Evolutionary conservation across 139 green algal species (phyloP), one percentile per base, ranked within the genome.

Genomic region (Chlorella vulgaris): DNA sequence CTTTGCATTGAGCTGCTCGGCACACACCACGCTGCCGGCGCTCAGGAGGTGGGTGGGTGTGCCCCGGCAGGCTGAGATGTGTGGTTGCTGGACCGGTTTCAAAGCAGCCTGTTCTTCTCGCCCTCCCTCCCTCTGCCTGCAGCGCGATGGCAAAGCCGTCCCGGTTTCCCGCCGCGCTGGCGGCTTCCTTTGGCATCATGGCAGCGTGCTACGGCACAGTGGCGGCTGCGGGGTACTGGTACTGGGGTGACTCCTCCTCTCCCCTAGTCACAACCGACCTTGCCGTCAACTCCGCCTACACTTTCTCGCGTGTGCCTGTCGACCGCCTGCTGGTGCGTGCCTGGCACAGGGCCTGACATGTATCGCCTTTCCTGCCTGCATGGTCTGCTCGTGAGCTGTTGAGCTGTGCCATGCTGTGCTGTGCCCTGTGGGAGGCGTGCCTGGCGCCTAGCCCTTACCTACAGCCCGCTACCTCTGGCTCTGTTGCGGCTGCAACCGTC

Each of bases 311-410:
- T 67, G 39, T 78, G 0, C 87, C 86, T 10, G 86, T 94, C 43
- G 93, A 92, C n/a, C 55, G 87, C 21, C 43, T 94, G 69, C 88
- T 93, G n/a, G 83, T 85, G 69, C 1, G 78, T 71, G 33, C 70
- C 90, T 39, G 81, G 84, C 36, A 33, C 84, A 10, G 50, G 10
- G 65, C 33, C 33, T n/a, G n/a, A n/a, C n/a, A n/a, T n/a, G n/a
- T n/a, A n/a, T n/a, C n/a, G n/a, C n/a, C n/a, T n/a, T 77, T 89
- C 8, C 35, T 53, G 65, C 65, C 38, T 38, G 26, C 33, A 22
- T 40, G 39, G 40, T 40, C 39, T 36, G 67, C n/a, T 26, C 53
- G 19, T 38, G 67, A 19, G n/a, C n/a, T 15, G 67, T 38, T 51
- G 66, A 36, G 26, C n/a, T 33, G 24, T 13, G 24, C 24, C 7